Base-by-base conservation (phyloP, 2,329 filamentous ascomycete genomes). In the Huntiella bhutanensis region DNA sequence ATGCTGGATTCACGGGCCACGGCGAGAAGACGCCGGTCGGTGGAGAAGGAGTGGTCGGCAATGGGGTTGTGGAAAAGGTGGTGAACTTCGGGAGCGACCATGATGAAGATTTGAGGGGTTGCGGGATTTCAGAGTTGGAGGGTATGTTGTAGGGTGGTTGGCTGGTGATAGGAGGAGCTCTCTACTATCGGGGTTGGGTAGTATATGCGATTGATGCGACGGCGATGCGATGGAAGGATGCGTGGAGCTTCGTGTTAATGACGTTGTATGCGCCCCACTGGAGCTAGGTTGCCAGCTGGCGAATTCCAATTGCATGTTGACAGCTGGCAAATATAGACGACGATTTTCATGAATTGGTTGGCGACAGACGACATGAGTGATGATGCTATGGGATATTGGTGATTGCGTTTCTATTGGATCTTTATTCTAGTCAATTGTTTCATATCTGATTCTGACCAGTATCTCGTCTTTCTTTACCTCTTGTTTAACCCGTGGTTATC, bases 31-130 rank as follows among this genome's bases (percentile, higher is more conserved):
- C 78, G 69, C 60, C 79, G 83, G 66, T 98, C 91, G 52, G 85
- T 78, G 53, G 87, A 94, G 75, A 98, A 98, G 49, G 88, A 95
- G 65, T 98, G 91, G 69, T 98, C 91, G 54, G 85, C 84, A 59
- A 98, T 95, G 51, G 88, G 86, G 55, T 81, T 77, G 68, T 96
- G 86, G 68, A 98, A 98, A 54, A 98, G 80, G 59, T 96, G 87
- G 66, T 96, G 85, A 49, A 93, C 82, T 71, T 96, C 84, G 53
- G 87, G 84, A 50, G 80, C 62, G 47, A 83, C 70, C 88, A 96
- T 96, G 12, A 8, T 45, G 15, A 33, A 32, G 22, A 39, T 41
- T 41, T 15, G 10, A 32, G 17, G 15, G 5, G 17, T 17, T 45
- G 71, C 61, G 52, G 46, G 45, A 13, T 45, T 43, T 45, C 33